phyloP scores from a whole-genome alignment of 169 alveolate species.

The Pseudocohnilembus persalinus region DNA sequence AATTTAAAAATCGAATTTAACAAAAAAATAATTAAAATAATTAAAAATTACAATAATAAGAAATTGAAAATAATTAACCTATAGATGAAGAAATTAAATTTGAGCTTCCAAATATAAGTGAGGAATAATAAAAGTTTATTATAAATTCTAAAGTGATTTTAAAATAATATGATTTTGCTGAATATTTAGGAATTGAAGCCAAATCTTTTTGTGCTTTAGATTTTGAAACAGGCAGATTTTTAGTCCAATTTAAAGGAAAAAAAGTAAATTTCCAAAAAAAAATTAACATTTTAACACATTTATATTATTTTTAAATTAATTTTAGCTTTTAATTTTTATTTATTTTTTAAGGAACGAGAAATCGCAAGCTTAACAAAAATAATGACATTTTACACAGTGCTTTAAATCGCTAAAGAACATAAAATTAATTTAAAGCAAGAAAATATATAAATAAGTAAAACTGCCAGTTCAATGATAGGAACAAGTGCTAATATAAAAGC shows the following conservation, averaged over 20 bases:
- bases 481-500: slow-evolving; percentile 64
- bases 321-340: too few species aligned
- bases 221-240: neutral
- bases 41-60: too few species aligned
- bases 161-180: neutral
- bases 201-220: neutral
- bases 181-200: neutral
- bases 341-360: slow-evolving; percentile 47
- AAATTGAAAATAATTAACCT: too few species aligned
- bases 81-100: too few species aligned
- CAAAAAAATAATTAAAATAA: too few species aligned
- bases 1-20: too few species aligned
- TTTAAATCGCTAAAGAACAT: slow-evolving; percentile 34
- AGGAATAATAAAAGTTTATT: too few species aligned
- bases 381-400: slow-evolving; percentile 63
- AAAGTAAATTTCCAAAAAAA: neutral
- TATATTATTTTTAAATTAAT: too few species aligned
- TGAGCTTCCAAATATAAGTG: too few species aligned
- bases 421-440: neutral
- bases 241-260: neutral
- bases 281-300: too few species aligned
- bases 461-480: slow-evolving; percentile 55
- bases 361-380: slow-evolving; percentile 77
- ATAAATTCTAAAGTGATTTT: too few species aligned
- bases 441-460: slow-evolving; percentile 34